phyloP scores from a whole-genome alignment of 169 alveolate species.

The Theileria parva region DNA sequence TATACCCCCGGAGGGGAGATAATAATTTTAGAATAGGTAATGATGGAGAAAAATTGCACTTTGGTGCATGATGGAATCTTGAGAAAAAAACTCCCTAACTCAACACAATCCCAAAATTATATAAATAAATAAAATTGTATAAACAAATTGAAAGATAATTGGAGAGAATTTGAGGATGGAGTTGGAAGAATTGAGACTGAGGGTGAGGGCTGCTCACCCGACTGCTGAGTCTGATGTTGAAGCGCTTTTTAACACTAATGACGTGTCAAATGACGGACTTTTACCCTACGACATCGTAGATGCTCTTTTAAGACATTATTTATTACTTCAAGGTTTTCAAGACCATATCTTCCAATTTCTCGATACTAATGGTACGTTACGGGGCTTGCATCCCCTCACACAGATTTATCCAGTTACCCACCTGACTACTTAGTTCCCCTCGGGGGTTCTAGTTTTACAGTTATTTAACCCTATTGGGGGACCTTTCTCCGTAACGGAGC shows the following conservation, averaged over 20 bases:
- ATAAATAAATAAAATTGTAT: not conserved
- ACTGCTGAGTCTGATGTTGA: constrained; percentile 81
- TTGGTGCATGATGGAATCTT: not conserved
- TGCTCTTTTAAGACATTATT: constrained; percentile 79
- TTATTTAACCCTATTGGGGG: too few relatives aligned
- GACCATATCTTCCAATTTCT: constrained; percentile 77
- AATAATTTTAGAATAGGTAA: too few relatives aligned
- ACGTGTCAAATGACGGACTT: constrained; percentile 71
- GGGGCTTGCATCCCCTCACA: not conserved
- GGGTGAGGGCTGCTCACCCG: constrained; percentile 68
- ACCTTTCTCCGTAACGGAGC: too few relatives aligned
- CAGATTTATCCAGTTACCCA: too few relatives aligned
- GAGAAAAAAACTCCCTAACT: not conserved
- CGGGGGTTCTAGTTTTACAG: not conserved
- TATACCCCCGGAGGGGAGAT: too few relatives aligned
- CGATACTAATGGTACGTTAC: constrained; percentile 68
- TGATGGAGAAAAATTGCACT: not conserved
- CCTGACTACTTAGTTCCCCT: constrained; percentile 4
- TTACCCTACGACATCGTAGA: constrained; percentile 79
- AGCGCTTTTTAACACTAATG: constrained; percentile 78
- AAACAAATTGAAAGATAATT: too few relatives aligned
- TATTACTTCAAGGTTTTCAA: constrained; percentile 78
- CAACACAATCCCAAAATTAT: not conserved
- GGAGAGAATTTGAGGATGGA: not conserved
- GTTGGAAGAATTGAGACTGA: constrained; percentile 42